These are phyloP conservation scores for Ophiostoma sp. DNA, from an alignment of 2,329 filamentous ascomycete genomes.

Conservation along the genomic window DNA sequence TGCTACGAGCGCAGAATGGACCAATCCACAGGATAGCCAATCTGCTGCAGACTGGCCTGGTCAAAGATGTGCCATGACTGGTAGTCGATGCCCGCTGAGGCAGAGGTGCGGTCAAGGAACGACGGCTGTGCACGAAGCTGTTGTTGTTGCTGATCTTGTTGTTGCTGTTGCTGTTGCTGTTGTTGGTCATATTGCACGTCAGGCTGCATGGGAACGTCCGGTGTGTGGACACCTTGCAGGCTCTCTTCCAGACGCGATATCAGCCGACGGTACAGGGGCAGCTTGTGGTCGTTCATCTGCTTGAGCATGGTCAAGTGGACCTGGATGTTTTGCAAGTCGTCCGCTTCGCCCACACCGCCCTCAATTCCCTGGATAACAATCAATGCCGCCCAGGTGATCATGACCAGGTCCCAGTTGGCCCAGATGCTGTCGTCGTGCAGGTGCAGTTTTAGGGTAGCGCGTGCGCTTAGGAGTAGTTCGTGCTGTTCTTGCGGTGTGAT, in stretches of 20 bases:
- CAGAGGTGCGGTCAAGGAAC: neutral
- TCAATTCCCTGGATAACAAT: slow-evolving; percentile 29
- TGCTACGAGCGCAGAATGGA: neutral
- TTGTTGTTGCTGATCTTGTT: neutral
- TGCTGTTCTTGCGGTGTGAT: slow-evolving; percentile 28
- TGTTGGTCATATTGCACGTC: neutral
- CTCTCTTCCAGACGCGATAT: slow-evolving; percentile 26
- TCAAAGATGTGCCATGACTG: slow-evolving; percentile 28
- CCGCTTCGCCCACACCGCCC: slow-evolving; percentile 25
- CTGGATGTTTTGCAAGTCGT: slow-evolving; percentile 26
- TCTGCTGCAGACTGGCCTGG: slow-evolving; percentile 28
- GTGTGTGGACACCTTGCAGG: slow-evolving; percentile 23
- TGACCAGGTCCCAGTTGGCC: slow-evolving; percentile 30
- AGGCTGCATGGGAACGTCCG: neutral
- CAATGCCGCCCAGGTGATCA: slow-evolving; percentile 30
- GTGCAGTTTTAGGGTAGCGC: slow-evolving; percentile 29
- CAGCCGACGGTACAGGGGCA: slow-evolving; percentile 22
- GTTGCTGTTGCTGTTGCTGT: neutral
- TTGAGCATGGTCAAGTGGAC: slow-evolving; percentile 28
- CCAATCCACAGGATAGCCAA: slow-evolving; percentile 9
- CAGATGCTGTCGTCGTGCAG: slow-evolving; percentile 28
- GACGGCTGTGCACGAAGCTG: neutral
- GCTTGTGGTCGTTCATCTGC: slow-evolving; percentile 20
- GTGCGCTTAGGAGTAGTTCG: slow-evolving; percentile 28
- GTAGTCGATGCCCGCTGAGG: slow-evolving; percentile 18